These are phyloP conservation scores for Pyrenochaeta sp. DNA, from an alignment of 2,329 filamentous ascomycete genomes.

Conservation along the genomic window DNA sequence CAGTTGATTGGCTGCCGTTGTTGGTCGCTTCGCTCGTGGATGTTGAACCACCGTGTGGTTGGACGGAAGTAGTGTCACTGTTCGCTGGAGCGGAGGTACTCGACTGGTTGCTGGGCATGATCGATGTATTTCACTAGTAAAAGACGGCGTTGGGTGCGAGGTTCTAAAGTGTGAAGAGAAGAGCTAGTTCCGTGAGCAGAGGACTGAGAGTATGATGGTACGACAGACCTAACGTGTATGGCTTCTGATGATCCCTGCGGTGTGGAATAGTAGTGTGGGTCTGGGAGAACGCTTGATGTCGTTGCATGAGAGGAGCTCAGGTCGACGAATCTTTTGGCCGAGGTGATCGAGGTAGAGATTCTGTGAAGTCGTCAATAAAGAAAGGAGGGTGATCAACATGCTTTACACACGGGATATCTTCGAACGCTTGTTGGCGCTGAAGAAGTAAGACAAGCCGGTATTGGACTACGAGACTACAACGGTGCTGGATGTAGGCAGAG, in stretches of 20 bases:
- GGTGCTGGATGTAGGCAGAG: background rate
- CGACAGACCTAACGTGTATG: background rate
- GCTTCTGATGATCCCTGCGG: too few species aligned
- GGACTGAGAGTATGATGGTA: background rate
- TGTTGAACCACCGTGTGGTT: background rate
- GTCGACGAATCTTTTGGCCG: too few species aligned
- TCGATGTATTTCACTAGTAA: constrained; percentile 1
- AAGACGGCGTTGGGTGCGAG: too few species aligned
- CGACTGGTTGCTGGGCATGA: constrained; percentile 1
- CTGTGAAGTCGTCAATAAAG: background rate
- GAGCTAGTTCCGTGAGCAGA: constrained; percentile 1
- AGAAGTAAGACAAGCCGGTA: background rate
- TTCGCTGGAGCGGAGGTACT: background rate
- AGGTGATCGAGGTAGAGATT: too few species aligned
- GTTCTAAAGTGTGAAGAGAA: too few species aligned
- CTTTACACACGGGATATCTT: background rate
- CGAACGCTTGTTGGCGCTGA: background rate
- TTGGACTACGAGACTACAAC: background rate
- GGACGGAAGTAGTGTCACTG: background rate
- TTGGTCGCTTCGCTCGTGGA: background rate
- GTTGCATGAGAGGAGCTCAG: too few species aligned
- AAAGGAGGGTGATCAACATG: background rate
- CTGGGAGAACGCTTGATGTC: too few species aligned
- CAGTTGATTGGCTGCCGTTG: background rate
- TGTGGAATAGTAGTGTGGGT: too few species aligned